These are phyloP conservation scores for Nadsonia fulvescens DNA, from an alignment of 805 yeast species.

Conservation along the genomic window DNA sequence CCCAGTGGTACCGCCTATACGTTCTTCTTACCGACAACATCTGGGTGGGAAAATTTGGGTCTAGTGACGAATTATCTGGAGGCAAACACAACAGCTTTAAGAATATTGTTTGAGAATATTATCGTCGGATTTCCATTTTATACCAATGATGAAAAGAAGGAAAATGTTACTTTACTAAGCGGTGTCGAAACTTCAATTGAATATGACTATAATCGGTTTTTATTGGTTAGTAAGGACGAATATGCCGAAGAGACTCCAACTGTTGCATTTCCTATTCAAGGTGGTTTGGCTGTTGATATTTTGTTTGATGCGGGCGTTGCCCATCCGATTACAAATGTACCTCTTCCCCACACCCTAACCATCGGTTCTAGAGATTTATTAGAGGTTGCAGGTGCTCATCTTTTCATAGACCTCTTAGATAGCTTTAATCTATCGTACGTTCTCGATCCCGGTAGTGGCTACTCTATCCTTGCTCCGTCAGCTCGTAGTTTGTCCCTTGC, in stretches of 20 bases:
- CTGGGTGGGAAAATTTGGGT: slow-evolving; percentile 50
- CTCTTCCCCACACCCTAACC: slow-evolving; percentile 40
- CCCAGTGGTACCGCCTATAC: slow-evolving; percentile 51
- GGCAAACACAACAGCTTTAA: slow-evolving; percentile 30
- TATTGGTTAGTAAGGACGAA: slow-evolving; percentile 10
- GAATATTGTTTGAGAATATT: slow-evolving; percentile 34
- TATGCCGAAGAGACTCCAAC: slow-evolving; percentile 11
- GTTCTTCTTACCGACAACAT: slow-evolving; percentile 57
- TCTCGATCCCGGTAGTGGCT: slow-evolving; percentile 23
- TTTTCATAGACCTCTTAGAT: slow-evolving; percentile 33
- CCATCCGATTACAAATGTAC: slow-evolving; percentile 42
- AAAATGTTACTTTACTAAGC: slow-evolving; percentile 13
- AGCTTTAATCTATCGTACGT: slow-evolving; percentile 27
- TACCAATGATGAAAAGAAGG: slow-evolving; percentile 31
- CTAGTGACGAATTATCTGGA: slow-evolving; percentile 43
- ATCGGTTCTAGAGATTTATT: too few relatives aligned
- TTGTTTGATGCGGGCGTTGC: slow-evolving; percentile 73
- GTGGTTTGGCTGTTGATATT: slow-evolving; percentile 47
- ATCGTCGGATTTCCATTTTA: slow-evolving; percentile 51
- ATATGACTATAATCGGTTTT: slow-evolving; percentile 1
- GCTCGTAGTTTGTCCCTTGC: slow-evolving; percentile 33
- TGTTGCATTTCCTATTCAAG: slow-evolving; percentile 1
- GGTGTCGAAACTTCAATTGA: slow-evolving; percentile 8
- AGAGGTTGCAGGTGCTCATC: slow-evolving; percentile 32
- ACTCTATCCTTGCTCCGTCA: slow-evolving; percentile 62